Evolutionary conservation across 306 rosid species (phyloP).

Genomic region (Biancaea sappan): DNA sequence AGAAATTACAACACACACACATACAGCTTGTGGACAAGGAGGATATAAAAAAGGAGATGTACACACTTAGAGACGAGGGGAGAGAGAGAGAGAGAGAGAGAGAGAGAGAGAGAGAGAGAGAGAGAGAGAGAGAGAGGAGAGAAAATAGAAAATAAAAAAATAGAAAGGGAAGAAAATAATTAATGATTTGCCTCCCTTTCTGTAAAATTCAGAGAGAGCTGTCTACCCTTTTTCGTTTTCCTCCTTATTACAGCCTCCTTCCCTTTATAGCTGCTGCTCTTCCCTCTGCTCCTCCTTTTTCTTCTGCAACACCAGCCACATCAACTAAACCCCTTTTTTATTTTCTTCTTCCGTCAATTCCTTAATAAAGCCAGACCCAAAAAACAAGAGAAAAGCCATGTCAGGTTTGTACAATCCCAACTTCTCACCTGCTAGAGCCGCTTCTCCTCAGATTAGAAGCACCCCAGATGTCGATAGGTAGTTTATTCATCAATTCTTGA

Average conservation of each 20-base stretch:
- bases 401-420: constrained; percentile 93
- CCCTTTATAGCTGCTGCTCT: constrained; percentile 60
- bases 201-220: constrained; percentile 52
- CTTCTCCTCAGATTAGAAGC: constrained; percentile 93
- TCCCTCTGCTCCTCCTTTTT: constrained; percentile 59
- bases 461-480: constrained; percentile 86
- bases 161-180: constrained; percentile 36
- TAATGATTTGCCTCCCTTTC: constrained; percentile 41
- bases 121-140: constrained; percentile 6
- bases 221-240: constrained; percentile 40
- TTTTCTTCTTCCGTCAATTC: constrained; percentile 54
- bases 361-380: constrained; percentile 41
- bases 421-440: constrained; percentile 97
- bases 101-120: neutral
- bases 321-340: constrained; percentile 61
- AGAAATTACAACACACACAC: neutral
- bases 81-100: constrained; percentile 8
- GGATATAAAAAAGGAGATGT: constrained; percentile 19
- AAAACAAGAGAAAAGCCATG: constrained; percentile 42
- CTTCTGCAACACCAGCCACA: constrained; percentile 57
- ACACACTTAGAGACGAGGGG: too few species aligned
- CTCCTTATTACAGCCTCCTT: constrained; percentile 42
- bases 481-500: neutral
- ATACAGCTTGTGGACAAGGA: constrained; percentile 31
- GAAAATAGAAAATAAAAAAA: too few species aligned